A percentile compares a stretch with the other conserved stretches of the same genome.
Evolutionary conservation across 140 eudicot species (phyloP).

Genomic region (Cichorium intybus): DNA sequence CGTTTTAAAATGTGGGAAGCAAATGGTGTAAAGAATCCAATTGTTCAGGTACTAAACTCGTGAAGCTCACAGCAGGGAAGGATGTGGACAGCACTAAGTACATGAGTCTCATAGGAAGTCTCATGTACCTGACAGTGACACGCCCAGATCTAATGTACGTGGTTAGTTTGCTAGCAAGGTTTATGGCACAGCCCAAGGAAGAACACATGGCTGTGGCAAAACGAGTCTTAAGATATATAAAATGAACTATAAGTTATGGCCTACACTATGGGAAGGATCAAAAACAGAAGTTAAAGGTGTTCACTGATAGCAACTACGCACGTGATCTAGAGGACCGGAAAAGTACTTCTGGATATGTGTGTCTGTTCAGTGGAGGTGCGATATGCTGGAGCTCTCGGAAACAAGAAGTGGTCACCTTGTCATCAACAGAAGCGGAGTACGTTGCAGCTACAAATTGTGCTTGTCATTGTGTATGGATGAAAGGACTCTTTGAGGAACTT

Average conservation of each 20-base stretch:
- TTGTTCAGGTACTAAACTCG: background rate
- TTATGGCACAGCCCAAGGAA: no score
- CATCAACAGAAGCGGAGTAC: background rate
- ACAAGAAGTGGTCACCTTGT: background rate
- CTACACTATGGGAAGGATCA: no score
- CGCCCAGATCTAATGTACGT: constrained; percentile 11
- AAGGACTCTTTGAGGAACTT: no score
- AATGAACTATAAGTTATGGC: no score
- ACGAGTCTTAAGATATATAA: no score
- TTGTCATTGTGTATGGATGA: no score
- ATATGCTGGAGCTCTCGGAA: background rate
- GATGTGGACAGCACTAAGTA: background rate
- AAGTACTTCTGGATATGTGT: background rate
- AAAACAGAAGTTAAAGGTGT: background rate
- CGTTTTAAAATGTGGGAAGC: constrained; percentile 5
- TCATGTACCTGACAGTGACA: constrained; percentile 3
- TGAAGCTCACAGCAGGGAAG: background rate
- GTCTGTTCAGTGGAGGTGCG: background rate
- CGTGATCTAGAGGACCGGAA: background rate
- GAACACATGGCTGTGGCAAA: no score
- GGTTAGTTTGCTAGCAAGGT: background rate
- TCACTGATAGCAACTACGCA: constrained; percentile 1
- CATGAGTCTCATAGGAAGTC: no score
- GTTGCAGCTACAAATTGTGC: no score
- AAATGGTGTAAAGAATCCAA: background rate